Percentiles rank a stretch among this genome's conserved stretches.
Conservation (phyloP, 2,329 filamentous ascomycete species). For the Seiridium unicorne region DNA sequence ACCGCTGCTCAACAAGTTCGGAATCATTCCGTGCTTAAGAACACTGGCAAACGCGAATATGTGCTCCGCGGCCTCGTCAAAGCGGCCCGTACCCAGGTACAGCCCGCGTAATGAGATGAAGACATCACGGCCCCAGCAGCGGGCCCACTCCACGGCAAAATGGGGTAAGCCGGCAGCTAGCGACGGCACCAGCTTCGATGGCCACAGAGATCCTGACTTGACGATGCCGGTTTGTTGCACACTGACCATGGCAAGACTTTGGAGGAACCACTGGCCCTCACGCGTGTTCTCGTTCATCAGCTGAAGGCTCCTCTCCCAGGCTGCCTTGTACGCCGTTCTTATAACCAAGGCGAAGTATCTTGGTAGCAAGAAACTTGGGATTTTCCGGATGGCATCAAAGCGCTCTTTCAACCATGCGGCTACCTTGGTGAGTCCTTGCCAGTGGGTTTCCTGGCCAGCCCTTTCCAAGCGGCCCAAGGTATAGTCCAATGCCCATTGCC, state of each 20-base stretch:
- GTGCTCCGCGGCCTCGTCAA: slow-evolving; percentile 86
- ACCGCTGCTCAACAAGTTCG: slow-evolving; percentile 85
- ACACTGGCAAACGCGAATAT: slow-evolving; percentile 94
- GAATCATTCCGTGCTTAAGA: slow-evolving; percentile 97
- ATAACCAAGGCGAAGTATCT: slow-evolving; percentile 91
- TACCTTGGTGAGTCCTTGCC: slow-evolving; percentile 61
- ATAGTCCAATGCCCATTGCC: slow-evolving; percentile 91
- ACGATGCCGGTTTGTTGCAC: slow-evolving; percentile 87
- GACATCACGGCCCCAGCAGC: slow-evolving; percentile 96
- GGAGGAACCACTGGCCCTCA: slow-evolving; percentile 83
- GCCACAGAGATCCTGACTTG: slow-evolving; percentile 88
- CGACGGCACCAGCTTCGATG: slow-evolving; percentile 78
- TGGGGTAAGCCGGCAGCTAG: slow-evolving; percentile 92
- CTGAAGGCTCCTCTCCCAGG: slow-evolving; percentile 73
- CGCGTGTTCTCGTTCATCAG: slow-evolving; percentile 77
- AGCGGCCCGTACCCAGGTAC: slow-evolving; percentile 87
- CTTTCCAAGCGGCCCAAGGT: slow-evolving; percentile 75
- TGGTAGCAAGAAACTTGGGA: slow-evolving; percentile 87
- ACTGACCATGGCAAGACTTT: slow-evolving; percentile 86
- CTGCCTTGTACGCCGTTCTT: slow-evolving; percentile 82
- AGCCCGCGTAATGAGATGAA: slow-evolving; percentile 94
- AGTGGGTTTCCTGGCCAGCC: slow-evolving; percentile 62
- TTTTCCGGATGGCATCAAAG: slow-evolving; percentile 79
- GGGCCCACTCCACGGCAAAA: slow-evolving; percentile 89
- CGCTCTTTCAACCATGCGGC: slow-evolving; percentile 79